phyloP scores from a whole-genome alignment of 2,329 filamentous ascomycete species.

The Colletotrichum eremochloae region DNA sequence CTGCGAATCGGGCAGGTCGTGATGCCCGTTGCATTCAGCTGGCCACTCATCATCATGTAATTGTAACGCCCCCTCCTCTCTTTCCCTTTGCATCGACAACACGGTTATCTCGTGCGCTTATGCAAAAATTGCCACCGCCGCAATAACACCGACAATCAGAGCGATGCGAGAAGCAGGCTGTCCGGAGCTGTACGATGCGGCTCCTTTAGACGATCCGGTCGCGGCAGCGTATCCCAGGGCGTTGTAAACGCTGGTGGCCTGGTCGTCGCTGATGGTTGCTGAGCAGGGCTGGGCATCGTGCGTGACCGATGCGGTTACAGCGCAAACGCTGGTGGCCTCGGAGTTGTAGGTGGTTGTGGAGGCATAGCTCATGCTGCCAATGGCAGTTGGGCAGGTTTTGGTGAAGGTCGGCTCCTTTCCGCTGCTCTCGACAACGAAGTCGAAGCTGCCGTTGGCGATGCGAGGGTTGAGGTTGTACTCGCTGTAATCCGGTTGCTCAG shows the following conservation, averaged over 20 bases:
- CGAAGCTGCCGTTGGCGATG: slow-evolving; percentile 40
- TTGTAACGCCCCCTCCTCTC: background rate
- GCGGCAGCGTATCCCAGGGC: slow-evolving; percentile 34
- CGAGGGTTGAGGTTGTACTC: slow-evolving; percentile 40
- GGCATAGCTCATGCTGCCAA: slow-evolving; percentile 38
- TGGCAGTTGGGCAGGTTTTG: slow-evolving; percentile 35
- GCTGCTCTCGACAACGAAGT: slow-evolving; percentile 34
- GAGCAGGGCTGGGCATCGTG: slow-evolving; percentile 38
- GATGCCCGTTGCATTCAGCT: slow-evolving; percentile 13
- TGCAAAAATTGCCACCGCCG: slow-evolving; percentile 20
- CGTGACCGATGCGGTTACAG: slow-evolving; percentile 37
- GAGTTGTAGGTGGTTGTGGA: slow-evolving; percentile 39
- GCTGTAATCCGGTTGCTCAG: slow-evolving; percentile 36
- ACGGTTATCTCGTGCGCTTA: slow-evolving; percentile 9
- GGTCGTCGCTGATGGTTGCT: slow-evolving; percentile 37
- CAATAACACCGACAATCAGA: slow-evolving; percentile 18
- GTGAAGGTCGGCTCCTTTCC: slow-evolving; percentile 39
- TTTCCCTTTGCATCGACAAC: background rate
- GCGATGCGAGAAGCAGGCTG: slow-evolving; percentile 22
- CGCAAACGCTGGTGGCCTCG: slow-evolving; percentile 39
- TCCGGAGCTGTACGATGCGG: slow-evolving; percentile 4
- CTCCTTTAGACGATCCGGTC: slow-evolving; percentile 32
- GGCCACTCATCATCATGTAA: slow-evolving; percentile 2
- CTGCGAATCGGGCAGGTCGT: slow-evolving; percentile 32
- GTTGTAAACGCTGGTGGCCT: slow-evolving; percentile 38